A percentile compares a stretch with the other conserved stretches of the same genome.
Conservation (phyloP, 495 filamentous ascomycete genomes). For the Trichoderma erinaceum region DNA sequence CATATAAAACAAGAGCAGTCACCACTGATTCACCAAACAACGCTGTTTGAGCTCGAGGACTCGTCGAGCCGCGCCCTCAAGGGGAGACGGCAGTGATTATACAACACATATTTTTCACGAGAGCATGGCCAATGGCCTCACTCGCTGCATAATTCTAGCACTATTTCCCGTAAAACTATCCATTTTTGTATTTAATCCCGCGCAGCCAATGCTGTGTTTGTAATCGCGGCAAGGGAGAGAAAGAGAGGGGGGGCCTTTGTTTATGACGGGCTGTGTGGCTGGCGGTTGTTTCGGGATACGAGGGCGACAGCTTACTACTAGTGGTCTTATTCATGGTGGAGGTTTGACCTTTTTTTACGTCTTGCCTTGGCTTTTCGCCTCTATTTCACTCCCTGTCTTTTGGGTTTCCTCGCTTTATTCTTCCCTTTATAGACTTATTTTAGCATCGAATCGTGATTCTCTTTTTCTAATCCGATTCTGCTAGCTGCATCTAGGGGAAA, state of each 20-base stretch:
- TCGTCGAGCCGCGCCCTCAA: not conserved
- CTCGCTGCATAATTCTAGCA: not conserved
- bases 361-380: not conserved
- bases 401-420: not conserved
- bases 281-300: constrained; percentile 6
- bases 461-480: no score
- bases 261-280: constrained; percentile 3
- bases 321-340: not conserved
- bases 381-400: not conserved
- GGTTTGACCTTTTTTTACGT: not conserved
- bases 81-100: not conserved
- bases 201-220: not conserved
- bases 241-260: not conserved
- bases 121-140: not conserved
- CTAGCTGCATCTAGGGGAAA: no score
- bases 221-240: not conserved
- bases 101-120: not conserved
- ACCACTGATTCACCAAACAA: not conserved
- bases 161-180: not conserved
- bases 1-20: not conserved
- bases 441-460: no score
- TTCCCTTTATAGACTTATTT: not conserved
- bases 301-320: not conserved
- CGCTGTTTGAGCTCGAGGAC: constrained; percentile 11
- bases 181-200: not conserved